Evolutionary conservation across 1,139 yeast species (phyloP), one percentile per base, ranked within the genome.

Genomic region (Geotrichum candidum): DNA sequence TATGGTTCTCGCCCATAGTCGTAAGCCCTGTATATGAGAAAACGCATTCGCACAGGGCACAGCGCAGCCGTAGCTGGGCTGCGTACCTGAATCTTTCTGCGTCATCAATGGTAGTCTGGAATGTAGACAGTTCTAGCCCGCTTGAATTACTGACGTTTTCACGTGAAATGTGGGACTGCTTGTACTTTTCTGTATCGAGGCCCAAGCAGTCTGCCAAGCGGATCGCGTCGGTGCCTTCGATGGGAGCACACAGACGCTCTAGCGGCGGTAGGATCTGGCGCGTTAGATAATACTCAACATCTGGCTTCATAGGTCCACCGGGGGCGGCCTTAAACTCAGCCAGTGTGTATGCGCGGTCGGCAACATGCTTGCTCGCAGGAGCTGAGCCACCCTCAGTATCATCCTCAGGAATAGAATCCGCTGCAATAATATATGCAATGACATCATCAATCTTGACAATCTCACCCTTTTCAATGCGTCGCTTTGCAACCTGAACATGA

Each of bases 251-350:
- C 60, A 95, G 78, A 75, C 99, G 86, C 71, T 90, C 96, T 15
- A 94, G 86, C 1, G 98, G 98, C 1, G 96, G 94, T 71, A 88
- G 84, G 18, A 95, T 83, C 74, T 95, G 99, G 72, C 90, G 88
- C 66, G 88, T 96, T 68, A 92, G 78, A 72, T 95, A 95, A 72
- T 83, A 92, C 53, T 78, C 80, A 1, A 90, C 81, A 74, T 95
- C 99, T 1, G 95, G 91, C 64, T 75, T 79, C 65, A 87, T 81
- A 7, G 74, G 75, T 9, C 80, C 77, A 22, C 78, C 75, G n/a
- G 48, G 48, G 62, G 83, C 82, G 35, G 77, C 74, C 71, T 87
- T 76, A 23, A 89, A 82, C 69, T 90, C 97, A 67, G 83, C 85
- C 63, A 90, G 78, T 0, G 96, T 84, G 65, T 90, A 81, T 0